Evolutionary conservation across 768 basidiomycete species (phyloP), one percentile per base, ranked within the genome.

Genomic region (Infundibulicybe gibba): DNA sequence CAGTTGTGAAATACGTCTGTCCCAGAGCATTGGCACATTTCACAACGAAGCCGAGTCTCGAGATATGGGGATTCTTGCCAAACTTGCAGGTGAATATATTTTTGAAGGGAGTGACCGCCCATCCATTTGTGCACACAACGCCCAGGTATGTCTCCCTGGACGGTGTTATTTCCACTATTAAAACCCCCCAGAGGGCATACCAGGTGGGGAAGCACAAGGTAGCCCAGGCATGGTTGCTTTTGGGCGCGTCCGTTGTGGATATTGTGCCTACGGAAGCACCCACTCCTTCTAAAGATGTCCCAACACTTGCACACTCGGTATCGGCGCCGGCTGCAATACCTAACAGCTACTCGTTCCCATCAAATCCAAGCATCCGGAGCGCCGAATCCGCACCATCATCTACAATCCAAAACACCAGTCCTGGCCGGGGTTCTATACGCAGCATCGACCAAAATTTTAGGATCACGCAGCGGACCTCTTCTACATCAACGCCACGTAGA

Each of bases 201-300:
- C 65, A 77, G 45, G 81, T 70, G 8, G 80, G 80, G 16, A 75
- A 79, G 48, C 57, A 70, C 20, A 67, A 75, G 3, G 76, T 77
- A 3, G 82, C 81, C 1, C 84, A 88, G 54, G 70, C 72, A 2
- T 92, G 90, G 90, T 53, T 79, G 8, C 62, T 91, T 2, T 61
- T 92, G 15, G 74, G 69, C 11, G 79, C 80, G 13, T 70, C 83
- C 3, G 62, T 89, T 15, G 66, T 67, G 0, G 72, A 83, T 43
- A 60, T 79, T 40, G 51, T 75, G 14, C 79, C 77, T 6, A 60
- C 64, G 38, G 19, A 43, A n/a, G 58, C 49, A n/a, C 57, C 54
- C 50, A 35, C 61, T 35, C 39, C 61, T 51, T 47, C 68, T 47
- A 56, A 48, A 21, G 49, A 61, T 50, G 41, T 66, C 45, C 38